Evolutionary conservation across 192 early-diverging fungal species (phyloP).

Genomic region (Coemansia reversa): DNA sequence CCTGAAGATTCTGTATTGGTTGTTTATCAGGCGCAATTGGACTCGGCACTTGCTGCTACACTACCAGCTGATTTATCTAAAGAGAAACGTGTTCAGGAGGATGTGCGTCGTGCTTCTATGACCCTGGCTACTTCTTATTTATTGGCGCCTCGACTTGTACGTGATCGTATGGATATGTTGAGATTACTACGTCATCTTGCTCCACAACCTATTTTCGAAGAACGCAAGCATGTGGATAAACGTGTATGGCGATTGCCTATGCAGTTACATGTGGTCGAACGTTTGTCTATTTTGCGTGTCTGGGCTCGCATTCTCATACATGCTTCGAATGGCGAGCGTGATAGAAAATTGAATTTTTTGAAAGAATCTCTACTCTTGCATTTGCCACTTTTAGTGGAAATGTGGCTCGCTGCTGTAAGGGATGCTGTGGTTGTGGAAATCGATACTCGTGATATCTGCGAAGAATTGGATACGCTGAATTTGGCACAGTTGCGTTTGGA

Average conservation of each 20-base stretch:
- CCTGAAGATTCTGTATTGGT: constrained; percentile 71
- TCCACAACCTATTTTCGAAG: constrained; percentile 21
- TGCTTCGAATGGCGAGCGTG: background rate
- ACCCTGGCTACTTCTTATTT: constrained; percentile 30
- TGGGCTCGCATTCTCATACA: constrained; percentile 24
- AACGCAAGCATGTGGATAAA: background rate
- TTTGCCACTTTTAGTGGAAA: constrained; percentile 13
- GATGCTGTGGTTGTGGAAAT: constrained; percentile 33
- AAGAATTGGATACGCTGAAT: constrained; percentile 10
- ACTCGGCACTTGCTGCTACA: constrained; percentile 84
- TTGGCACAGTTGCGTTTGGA: background rate
- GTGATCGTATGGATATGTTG: constrained; percentile 20
- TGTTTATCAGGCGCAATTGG: constrained; percentile 94
- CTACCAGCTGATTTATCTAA: constrained; percentile 1
- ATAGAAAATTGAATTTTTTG: background rate
- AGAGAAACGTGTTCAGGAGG: background rate
- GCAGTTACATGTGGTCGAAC: constrained; percentile 23
- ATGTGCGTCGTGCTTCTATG: constrained; percentile 21
- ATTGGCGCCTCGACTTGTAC: constrained; percentile 20
- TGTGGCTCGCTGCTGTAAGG: constrained; percentile 39
- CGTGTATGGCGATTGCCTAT: background rate
- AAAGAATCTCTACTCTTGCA: constrained; percentile 25
- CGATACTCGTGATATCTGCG: constrained; percentile 10
- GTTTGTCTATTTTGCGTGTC: constrained; percentile 21
- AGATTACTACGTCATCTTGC: constrained; percentile 41